Base-by-base conservation (phyloP, 345 rosid genomes). In the Rhizophora apiculata region DNA sequence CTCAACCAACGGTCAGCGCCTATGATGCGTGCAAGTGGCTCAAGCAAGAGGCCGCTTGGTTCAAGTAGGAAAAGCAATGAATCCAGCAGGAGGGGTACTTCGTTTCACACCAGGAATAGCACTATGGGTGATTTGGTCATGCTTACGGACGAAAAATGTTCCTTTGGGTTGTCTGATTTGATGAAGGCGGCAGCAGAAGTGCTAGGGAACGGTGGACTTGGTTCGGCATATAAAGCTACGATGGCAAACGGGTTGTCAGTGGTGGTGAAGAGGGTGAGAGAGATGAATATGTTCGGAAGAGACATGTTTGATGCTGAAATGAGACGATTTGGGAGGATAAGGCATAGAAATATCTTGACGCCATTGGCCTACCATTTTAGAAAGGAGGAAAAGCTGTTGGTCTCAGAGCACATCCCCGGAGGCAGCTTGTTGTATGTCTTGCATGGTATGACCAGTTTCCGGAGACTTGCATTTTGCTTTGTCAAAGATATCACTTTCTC, bases 131-230 rank as follows among this genome's bases (percentile, higher is more conserved):
- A 86, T 39, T 31, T 94, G 68, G 74, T 81, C 19, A 85, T 94
- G 85, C 78, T 94, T 46, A 88, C 88, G 32, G 81, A 62, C 11
- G 96, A 91, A 4, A 94, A 78, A 74, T 93, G 88, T 27, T 55
- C 79, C 0, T 91, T 94, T 16, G 89, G 89, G 60, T 76, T 91
- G 77, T 78, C 86, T 0, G 97, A 94, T 82, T 75, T 94, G 72
- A 94, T 94, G 97, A 91, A 86, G 74, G 96, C 98, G 1, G 87
- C 95, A 1, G 98, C 98, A 0, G 96, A 91, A 76, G 95, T 89
- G 64, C 73, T 94, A 3, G 98, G 97, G 26, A 94, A 85, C 51
- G 95, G 98, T 31, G 85, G 93, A 13, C 69, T 94, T 62, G 97
- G 98, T 52, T 94, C 98, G 49, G 89, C 97, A 6, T 94, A 94